These are phyloP conservation scores for Orbilia quercus DNA, from an alignment of 2,329 filamentous ascomycete species.

Conservation along the genomic window DNA sequence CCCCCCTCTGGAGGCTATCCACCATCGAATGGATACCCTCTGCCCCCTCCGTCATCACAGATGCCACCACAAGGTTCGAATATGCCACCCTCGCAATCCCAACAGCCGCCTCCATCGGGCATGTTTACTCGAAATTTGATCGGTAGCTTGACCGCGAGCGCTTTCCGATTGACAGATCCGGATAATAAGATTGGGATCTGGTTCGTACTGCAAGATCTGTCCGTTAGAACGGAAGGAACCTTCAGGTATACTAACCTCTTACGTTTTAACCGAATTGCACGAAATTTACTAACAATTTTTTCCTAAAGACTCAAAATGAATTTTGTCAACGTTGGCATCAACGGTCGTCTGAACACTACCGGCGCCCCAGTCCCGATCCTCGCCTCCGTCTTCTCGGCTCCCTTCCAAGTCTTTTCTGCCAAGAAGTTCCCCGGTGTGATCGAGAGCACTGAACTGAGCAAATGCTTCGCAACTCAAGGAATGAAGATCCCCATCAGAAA, in stretches of 20 bases:
- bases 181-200: slow-evolving; percentile 87
- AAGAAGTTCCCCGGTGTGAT: slow-evolving; percentile 99
- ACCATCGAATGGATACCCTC: slow-evolving; percentile 47
- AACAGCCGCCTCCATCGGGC: slow-evolving; percentile 70
- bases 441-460: slow-evolving; percentile 89
- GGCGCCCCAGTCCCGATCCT: slow-evolving; percentile 76
- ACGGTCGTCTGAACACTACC: slow-evolving; percentile 74
- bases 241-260: slow-evolving; percentile 74
- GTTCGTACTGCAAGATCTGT: slow-evolving; percentile 96
- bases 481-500: slow-evolving; percentile 98
- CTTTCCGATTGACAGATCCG: slow-evolving; percentile 82
- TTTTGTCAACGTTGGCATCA: slow-evolving; percentile 83
- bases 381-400: slow-evolving; percentile 84
- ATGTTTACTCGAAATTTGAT: slow-evolving; percentile 98
- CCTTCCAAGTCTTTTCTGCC: slow-evolving; percentile 92
- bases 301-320: slow-evolving; percentile 72
- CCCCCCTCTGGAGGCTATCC: slow-evolving; percentile 50
- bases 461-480: slow-evolving; percentile 90
- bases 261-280: neutral
- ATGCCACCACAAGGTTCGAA: slow-evolving; percentile 55
- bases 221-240: slow-evolving; percentile 88
- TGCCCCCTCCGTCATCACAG: slow-evolving; percentile 53
- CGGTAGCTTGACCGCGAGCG: slow-evolving; percentile 87
- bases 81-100: slow-evolving; percentile 59
- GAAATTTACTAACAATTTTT: slow-evolving; percentile 13